phyloP scores from a whole-genome alignment of 2,329 filamentous ascomycete species.

The Scorias spongiosa region DNA sequence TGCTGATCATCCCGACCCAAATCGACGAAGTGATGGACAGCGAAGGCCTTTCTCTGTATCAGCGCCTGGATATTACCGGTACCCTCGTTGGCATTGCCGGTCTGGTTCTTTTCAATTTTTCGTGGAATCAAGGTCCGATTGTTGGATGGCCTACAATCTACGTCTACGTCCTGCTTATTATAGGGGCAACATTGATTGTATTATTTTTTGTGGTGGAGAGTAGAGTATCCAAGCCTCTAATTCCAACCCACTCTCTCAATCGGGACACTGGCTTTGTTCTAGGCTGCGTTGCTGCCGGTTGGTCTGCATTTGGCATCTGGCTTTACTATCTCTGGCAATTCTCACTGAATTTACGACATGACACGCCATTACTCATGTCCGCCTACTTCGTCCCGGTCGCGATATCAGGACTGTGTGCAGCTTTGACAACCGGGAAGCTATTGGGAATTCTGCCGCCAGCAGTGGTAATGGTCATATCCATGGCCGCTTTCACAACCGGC shows the following conservation, averaged over 20 bases:
- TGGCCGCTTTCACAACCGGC: conserved; percentile 21
- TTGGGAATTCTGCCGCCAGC: conserved; percentile 23
- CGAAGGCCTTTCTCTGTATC: conserved; percentile 8
- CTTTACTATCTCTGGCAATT: conserved; percentile 19
- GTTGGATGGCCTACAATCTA: conserved; percentile 17
- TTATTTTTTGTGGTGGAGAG: conserved; percentile 17
- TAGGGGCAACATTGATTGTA: conserved; percentile 14
- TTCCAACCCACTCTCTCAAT: conserved; percentile 14
- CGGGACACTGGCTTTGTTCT: conserved; percentile 14
- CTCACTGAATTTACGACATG: conserved; percentile 17
- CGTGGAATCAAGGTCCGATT: conserved; percentile 19
- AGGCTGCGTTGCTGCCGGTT: conserved; percentile 16
- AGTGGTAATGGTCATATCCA: conserved; percentile 24
- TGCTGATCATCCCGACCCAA: conserved; percentile 14
- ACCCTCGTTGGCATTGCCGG: conserved; percentile 15
- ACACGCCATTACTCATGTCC: conserved; percentile 18
- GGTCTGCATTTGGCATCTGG: conserved; percentile 24
- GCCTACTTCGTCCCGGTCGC: conserved; percentile 21
- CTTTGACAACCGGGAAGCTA: conserved; percentile 22
- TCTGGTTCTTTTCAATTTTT: conserved; percentile 19
- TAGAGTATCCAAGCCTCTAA: conserved; percentile 8
- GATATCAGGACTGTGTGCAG: conserved; percentile 21
- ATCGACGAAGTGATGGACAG: conserved; percentile 4
- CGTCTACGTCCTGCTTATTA: conserved; percentile 16
- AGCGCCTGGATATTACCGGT: conserved; percentile 15